Conservation (phyloP, 2,329 filamentous ascomycete species). For the Sclerotinia trifoliorum region DNA sequence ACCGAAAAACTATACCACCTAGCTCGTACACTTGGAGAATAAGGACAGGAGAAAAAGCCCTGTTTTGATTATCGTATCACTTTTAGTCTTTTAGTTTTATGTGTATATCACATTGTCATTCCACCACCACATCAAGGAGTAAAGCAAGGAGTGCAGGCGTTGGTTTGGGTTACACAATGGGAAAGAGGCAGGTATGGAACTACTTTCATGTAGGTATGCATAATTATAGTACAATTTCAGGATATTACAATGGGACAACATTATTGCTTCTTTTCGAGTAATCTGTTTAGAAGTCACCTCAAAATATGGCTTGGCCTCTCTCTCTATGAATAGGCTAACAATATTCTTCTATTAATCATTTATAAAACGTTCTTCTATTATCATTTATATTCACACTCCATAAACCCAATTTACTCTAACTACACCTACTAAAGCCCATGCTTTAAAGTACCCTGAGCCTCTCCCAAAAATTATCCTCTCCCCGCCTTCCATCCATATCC, state of each 20-base stretch:
- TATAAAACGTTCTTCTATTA: not conserved
- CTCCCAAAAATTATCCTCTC: conserved; percentile 4
- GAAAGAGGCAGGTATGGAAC: conserved; percentile 4
- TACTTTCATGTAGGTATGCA: conserved; percentile 11
- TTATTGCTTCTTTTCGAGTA: not conserved
- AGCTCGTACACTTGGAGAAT: not conserved
- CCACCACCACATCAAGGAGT: conserved; percentile 7
- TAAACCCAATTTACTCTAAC: conserved; percentile 16
- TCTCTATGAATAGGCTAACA: not conserved
- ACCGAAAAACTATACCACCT: not conserved
- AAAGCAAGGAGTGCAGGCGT: conserved; percentile 17
- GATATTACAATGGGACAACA: not conserved
- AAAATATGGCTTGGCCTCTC: not conserved
- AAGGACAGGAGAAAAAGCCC: conserved; percentile 9
- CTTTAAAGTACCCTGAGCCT: not conserved
- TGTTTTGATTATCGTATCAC: conserved; percentile 8
- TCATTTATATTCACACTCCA: conserved; percentile 11
- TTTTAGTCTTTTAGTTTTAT: conserved; percentile 9
- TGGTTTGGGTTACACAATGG: not conserved
- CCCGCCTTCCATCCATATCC: not conserved
- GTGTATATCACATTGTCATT: conserved; percentile 11
- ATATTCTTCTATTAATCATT: not conserved
- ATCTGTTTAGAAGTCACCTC: not conserved
- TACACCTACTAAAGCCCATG: conserved; percentile 16
- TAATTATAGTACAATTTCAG: conserved; percentile 19